Base-by-base conservation (phyloP, 1,284 basidiomycete genomes). In the Tilletia caries region DNA sequence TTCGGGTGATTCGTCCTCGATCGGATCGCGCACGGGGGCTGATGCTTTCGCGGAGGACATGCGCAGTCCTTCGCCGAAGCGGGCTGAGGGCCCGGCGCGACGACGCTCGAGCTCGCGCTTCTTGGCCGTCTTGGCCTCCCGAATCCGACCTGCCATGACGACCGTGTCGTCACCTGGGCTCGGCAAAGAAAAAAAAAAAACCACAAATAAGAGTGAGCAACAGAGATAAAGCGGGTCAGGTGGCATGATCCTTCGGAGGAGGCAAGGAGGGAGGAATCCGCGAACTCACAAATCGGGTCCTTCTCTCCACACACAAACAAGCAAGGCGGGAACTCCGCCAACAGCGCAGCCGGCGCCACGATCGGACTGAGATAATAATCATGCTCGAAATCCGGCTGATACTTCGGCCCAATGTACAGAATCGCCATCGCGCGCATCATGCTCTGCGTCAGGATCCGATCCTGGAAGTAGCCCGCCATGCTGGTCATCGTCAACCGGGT, bases 351-450 rank as follows among this genome's bases (percentile, higher is more conserved):
- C 0, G 95, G 95, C 2, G 94, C 89, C 64, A 98, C 88, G 76
- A 98, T 91, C 0, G 95, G 95, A 13, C 93, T 96, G 72, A 98
- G 89, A 84, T 91, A 90, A 84, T 97, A 98, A 86, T 98, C 94
- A 52, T 91, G 91, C 70, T 90, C 89, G 83, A 98, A 93, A 83
- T 98, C 93, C 18, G 95, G 95, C 80, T 93, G 91, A 67, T 89
- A 89, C 65, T 91, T 88, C 0, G 95, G 94, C 0, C 95, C 95
- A 72, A 98, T 91, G 85, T 98, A 98, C 69, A 97, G 86, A 77
- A 98, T 95, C 1, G 95, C 94, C 95, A 98, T 98, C 0, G 95
- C 93, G 52, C 95, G 91, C 91, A 97, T 95, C 79, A 79, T 80
- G 41, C 73, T 72, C 62, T 78, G 79, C 18, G 78, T 76, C 29